phyloP scores from a whole-genome alignment of 768 basidiomycete genomes.

The Gelatoporia subvermispora region DNA sequence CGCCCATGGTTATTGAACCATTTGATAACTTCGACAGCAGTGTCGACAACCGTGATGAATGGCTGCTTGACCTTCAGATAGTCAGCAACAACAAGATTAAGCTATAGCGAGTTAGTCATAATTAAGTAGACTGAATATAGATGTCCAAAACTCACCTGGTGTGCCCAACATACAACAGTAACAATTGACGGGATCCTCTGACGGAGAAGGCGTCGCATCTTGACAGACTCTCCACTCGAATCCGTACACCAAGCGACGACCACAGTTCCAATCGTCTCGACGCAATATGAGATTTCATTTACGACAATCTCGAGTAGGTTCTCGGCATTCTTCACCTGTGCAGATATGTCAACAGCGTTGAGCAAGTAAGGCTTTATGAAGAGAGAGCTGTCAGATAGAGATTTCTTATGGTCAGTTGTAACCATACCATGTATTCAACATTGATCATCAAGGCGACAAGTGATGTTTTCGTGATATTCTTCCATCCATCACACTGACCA shows the following conservation, averaged over 20 bases:
- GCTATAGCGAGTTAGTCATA: slow-evolving; percentile 27
- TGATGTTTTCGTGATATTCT: slow-evolving; percentile 22
- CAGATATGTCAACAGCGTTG: slow-evolving; percentile 19
- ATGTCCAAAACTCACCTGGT: slow-evolving; percentile 1
- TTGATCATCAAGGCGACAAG: slow-evolving; percentile 22
- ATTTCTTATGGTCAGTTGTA: slow-evolving; percentile 3
- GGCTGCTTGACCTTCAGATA: slow-evolving; percentile 16
- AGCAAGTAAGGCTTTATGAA: slow-evolving; percentile 1
- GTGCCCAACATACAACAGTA: slow-evolving; percentile 5
- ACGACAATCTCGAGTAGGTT: slow-evolving; percentile 19
- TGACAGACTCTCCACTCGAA: slow-evolving; percentile 21
- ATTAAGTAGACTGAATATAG: slow-evolving; percentile 10
- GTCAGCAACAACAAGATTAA: slow-evolving; percentile 34
- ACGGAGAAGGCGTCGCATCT: slow-evolving; percentile 11
- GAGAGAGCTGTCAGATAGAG: slow-evolving; percentile 11
- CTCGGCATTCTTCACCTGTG: slow-evolving; percentile 21
- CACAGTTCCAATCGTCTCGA: slow-evolving; percentile 9
- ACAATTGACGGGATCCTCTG: not conserved
- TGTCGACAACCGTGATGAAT: slow-evolving; percentile 14
- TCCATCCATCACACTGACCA: slow-evolving; percentile 28
- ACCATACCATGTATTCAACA: slow-evolving; percentile 19
- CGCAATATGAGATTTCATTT: slow-evolving; percentile 19
- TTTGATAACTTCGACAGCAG: slow-evolving; percentile 17
- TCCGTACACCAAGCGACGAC: slow-evolving; percentile 23
- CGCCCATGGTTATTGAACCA: slow-evolving; percentile 32